Conservation (phyloP, 2,329 filamentous ascomycete genomes). For the Elsinoe ampelina region DNA sequence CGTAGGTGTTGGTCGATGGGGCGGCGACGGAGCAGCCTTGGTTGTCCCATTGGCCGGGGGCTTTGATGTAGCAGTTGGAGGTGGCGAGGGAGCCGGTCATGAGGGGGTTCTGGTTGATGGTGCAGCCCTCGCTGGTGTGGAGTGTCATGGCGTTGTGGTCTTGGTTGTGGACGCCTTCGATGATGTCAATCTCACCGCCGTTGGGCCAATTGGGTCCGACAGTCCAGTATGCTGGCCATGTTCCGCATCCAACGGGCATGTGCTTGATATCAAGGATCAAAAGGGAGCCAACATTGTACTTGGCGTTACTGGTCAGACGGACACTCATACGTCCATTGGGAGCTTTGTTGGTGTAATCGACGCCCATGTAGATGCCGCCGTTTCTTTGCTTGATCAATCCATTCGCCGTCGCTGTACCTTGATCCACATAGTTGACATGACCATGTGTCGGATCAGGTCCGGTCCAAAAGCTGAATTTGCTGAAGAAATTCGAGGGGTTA, state of each 20-base stretch:
- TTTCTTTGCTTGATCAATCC: slow-evolving; percentile 20
- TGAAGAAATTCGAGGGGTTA: slow-evolving; percentile 18
- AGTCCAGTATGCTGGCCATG: slow-evolving; percentile 60
- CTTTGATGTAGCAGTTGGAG: slow-evolving; percentile 24
- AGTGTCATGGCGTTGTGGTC: slow-evolving; percentile 28
- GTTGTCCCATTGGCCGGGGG: slow-evolving; percentile 33
- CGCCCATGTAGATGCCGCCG: slow-evolving; percentile 25
- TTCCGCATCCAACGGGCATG: slow-evolving; percentile 64
- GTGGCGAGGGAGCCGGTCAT: slow-evolving; percentile 55
- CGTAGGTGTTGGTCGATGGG: slow-evolving; percentile 36
- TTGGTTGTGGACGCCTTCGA: slow-evolving; percentile 32
- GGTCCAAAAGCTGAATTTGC: slow-evolving; percentile 21
- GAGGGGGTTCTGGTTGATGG: slow-evolving; percentile 46
- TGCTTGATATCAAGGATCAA: slow-evolving; percentile 64
- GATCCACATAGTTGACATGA: slow-evolving; percentile 30
- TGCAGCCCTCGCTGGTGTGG: slow-evolving; percentile 28
- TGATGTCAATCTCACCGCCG: slow-evolving; percentile 32
- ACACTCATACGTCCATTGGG: slow-evolving; percentile 58
- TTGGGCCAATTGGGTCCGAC: slow-evolving; percentile 48
- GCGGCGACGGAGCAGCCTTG: slow-evolving; percentile 35
- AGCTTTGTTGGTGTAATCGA: slow-evolving; percentile 31
- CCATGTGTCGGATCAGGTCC: slow-evolving; percentile 29
- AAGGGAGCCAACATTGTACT: slow-evolving; percentile 53
- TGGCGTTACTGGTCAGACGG: slow-evolving; percentile 56
- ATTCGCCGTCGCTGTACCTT: slow-evolving; percentile 21